phyloP scores from a whole-genome alignment of 2,329 filamentous ascomycete species.

The Didymella lethalis region DNA sequence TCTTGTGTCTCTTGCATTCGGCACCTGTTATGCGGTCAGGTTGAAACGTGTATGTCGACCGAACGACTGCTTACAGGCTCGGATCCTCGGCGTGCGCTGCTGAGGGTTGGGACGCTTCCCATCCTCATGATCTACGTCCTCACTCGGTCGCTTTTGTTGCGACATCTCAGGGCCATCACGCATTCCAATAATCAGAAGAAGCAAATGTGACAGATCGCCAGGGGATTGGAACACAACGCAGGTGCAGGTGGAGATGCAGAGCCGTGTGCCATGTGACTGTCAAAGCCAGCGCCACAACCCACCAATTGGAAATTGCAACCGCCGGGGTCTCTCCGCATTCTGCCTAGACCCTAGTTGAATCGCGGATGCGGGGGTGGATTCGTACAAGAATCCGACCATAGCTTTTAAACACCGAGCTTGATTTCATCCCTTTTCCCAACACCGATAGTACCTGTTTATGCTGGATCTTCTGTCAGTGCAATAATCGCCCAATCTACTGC shows the following conservation, averaged over 20 bases:
- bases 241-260: constrained; percentile 19
- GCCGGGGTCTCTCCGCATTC: constrained; percentile 17
- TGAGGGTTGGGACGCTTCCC: constrained; percentile 37
- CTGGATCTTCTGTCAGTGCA: not conserved
- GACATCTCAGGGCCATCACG: constrained; percentile 70
- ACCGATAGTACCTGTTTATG: not conserved
- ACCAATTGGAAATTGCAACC: constrained; percentile 20
- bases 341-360: constrained; percentile 5
- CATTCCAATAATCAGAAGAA: constrained; percentile 9
- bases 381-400: constrained; percentile 6
- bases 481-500: not conserved
- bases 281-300: constrained; percentile 21
- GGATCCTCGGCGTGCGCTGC: constrained; percentile 35
- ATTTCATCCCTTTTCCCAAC: not conserved
- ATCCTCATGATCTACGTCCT: constrained; percentile 41
- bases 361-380: constrained; percentile 12
- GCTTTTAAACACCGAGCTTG: not conserved
- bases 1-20: constrained; percentile 49
- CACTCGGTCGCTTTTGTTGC: constrained; percentile 40
- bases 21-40: constrained; percentile 32
- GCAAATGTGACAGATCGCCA: constrained; percentile 22
- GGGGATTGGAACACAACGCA: constrained; percentile 11
- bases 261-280: constrained; percentile 21
- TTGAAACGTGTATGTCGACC: not conserved
- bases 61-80: constrained; percentile 36